phyloP scores from a whole-genome alignment of 176 grass and related monocot genomes.

The bread wheat (Triticum aestivum) region DNA sequence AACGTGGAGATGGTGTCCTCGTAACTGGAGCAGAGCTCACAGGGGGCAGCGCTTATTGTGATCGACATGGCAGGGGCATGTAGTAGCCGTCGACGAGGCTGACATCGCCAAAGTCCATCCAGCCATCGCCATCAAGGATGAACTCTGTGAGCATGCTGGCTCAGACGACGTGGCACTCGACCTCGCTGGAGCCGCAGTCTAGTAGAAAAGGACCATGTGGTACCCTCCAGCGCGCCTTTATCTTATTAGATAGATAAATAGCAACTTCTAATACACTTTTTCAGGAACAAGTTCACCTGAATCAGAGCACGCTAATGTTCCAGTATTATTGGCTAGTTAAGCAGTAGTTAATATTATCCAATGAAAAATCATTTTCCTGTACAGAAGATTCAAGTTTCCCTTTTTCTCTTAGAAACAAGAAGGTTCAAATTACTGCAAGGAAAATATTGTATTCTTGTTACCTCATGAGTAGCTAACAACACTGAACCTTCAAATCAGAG shows the following conservation, averaged over 20 bases:
- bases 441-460: not conserved
- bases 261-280: no score
- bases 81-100: conserved; percentile 88
- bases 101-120: conserved; percentile 72
- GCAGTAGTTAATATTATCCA: not conserved
- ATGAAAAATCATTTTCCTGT: not conserved
- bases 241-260: no score
- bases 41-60: conserved; percentile 53
- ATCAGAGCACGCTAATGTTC: not conserved
- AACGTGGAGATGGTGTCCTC: conserved; percentile 75
- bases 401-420: not conserved
- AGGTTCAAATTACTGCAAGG: not conserved
- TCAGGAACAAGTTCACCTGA: not conserved
- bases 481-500: not conserved
- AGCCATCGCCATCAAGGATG: conserved; percentile 48
- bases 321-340: not conserved
- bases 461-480: not conserved
- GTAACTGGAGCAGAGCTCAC: conserved; percentile 51
- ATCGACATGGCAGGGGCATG: conserved; percentile 57
- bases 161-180: no score
- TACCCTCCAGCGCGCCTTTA: not conserved
- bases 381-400: not conserved
- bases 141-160: conserved; percentile 68
- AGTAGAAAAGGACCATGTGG: no score
- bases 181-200: no score